Conservation (phyloP, 2,329 filamentous ascomycete species). For the Microsporum canis region DNA sequence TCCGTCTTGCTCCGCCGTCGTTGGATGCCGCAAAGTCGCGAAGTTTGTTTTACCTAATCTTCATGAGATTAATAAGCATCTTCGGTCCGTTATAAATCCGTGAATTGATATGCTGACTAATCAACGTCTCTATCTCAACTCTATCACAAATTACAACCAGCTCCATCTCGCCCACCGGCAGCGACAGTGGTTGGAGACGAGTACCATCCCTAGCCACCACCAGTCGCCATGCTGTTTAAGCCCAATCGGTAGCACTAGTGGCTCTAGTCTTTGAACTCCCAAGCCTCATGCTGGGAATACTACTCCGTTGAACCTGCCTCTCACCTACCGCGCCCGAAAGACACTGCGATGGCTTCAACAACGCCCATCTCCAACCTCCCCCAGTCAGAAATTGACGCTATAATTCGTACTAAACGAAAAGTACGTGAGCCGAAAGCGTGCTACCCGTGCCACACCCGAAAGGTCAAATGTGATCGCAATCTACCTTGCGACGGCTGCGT, state of each 20-base stretch:
- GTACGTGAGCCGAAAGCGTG: slow-evolving; percentile 39
- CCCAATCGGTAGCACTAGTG: neutral
- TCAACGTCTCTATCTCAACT: neutral
- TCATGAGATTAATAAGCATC: too few species aligned
- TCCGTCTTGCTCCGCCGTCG: too few species aligned
- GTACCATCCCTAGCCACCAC: neutral
- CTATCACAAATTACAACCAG: neutral
- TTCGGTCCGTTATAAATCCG: neutral
- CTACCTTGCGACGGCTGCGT: slow-evolving; percentile 40
- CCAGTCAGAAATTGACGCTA: slow-evolving; percentile 37
- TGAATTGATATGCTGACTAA: neutral
- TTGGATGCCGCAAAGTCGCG: too few species aligned
- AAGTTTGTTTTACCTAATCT: too few species aligned
- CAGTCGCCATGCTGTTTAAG: neutral
- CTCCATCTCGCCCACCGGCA: neutral
- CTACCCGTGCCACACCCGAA: slow-evolving; percentile 37
- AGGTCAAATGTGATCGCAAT: slow-evolving; percentile 41
- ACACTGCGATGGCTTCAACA: slow-evolving; percentile 15
- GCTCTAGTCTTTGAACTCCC: neutral
- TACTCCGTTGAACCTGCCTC: neutral
- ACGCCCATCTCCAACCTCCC: slow-evolving; percentile 31
- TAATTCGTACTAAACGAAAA: slow-evolving; percentile 38
- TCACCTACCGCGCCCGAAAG: neutral
- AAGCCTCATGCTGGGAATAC: neutral
- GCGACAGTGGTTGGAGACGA: neutral